phyloP scores from a whole-genome alignment of 441 rosid species.

The Omphalea diandra region DNA sequence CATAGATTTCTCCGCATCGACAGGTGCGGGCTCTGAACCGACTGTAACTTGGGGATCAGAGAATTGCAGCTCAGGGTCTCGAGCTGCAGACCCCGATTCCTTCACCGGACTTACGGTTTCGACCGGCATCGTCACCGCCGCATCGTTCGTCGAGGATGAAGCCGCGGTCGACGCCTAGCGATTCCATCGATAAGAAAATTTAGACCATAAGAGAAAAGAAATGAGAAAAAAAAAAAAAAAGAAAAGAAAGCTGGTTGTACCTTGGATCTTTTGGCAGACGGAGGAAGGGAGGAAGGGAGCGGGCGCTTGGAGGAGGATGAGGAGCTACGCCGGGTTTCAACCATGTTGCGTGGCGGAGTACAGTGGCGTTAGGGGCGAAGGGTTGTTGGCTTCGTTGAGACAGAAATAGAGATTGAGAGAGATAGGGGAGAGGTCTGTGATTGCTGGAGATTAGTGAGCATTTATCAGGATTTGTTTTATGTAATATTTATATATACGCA shows the following conservation, averaged over 20 bases:
- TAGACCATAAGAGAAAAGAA: constrained; percentile 17
- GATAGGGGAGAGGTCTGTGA: neutral
- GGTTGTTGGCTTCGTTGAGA: neutral
- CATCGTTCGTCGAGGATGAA: constrained; percentile 52
- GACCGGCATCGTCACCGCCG: constrained; percentile 28
- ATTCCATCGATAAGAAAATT: constrained; percentile 24
- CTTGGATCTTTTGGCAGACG: constrained; percentile 76
- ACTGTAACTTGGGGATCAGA: constrained; percentile 60
- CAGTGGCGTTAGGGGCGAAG: too few relatives aligned
- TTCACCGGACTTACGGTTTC: constrained; percentile 44
- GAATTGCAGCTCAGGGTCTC: constrained; percentile 54
- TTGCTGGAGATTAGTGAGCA: neutral
- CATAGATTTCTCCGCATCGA: constrained; percentile 52
- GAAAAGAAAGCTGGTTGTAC: constrained; percentile 22
- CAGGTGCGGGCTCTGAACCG: constrained; percentile 33
- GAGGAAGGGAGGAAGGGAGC: constrained; percentile 43
- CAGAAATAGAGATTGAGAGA: neutral
- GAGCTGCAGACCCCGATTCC: constrained; percentile 57
- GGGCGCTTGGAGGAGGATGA: constrained; percentile 81
- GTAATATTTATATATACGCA: too few relatives aligned
- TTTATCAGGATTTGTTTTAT: neutral
- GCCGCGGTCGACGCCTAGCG: constrained; percentile 42
- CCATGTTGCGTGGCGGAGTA: too few relatives aligned
- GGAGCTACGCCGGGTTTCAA: constrained; percentile 91
- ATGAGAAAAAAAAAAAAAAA: constrained; percentile 1